Conservation (phyloP, 352 stramenopile genomes). For the Phytophthora sojae region DNA sequence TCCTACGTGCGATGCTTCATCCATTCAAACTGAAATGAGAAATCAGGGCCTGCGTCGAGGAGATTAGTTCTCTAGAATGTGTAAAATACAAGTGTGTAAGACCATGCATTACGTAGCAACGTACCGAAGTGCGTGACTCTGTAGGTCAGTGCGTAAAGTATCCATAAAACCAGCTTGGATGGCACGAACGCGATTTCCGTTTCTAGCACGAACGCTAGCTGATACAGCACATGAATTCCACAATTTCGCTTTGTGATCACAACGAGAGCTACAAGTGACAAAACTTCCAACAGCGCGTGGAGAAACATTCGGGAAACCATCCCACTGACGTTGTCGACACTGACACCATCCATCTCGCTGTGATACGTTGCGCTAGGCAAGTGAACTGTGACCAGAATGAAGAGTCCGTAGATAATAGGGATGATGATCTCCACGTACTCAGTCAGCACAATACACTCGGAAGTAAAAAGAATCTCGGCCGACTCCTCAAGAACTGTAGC, state of each 20-base stretch:
- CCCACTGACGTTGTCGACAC: background rate
- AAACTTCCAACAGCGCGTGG: slow-evolving; percentile 24
- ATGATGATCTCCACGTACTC: slow-evolving; percentile 43
- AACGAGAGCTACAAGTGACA: slow-evolving; percentile 21
- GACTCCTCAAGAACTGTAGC: background rate
- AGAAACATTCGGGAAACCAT: slow-evolving; percentile 21
- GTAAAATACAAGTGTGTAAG: background rate
- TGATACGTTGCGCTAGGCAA: slow-evolving; percentile 33
- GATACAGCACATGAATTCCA: slow-evolving; percentile 25
- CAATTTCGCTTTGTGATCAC: slow-evolving; percentile 22
- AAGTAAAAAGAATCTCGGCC: slow-evolving; percentile 23
- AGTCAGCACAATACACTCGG: slow-evolving; percentile 34
- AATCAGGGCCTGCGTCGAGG: background rate
- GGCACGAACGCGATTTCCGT: slow-evolving; percentile 19
- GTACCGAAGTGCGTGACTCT: slow-evolving; percentile 21
- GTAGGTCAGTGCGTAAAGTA: slow-evolving; percentile 15
- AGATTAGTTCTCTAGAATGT: background rate
- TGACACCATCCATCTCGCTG: slow-evolving; percentile 26
- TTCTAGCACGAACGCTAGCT: slow-evolving; percentile 38
- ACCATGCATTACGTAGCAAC: no score
- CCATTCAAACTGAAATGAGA: slow-evolving; percentile 1
- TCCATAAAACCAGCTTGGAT: slow-evolving; percentile 28
- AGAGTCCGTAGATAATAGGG: slow-evolving; percentile 29
- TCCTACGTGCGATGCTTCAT: background rate
- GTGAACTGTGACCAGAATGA: slow-evolving; percentile 4